phyloP scores from a whole-genome alignment of 306 rosid genomes.

The Chamaecrista fasciculata region DNA sequence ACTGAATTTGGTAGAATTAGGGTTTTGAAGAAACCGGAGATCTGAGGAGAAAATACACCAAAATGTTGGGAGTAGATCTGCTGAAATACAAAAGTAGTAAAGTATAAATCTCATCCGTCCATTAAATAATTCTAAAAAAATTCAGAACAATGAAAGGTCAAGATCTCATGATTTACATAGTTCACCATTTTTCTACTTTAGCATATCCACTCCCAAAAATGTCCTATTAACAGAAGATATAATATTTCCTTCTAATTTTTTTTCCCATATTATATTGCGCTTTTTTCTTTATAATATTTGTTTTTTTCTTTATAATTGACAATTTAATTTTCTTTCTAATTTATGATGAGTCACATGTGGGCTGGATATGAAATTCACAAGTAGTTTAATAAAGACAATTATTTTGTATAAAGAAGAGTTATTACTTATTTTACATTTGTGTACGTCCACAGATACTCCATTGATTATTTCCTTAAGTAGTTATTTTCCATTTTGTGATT shows the following conservation, averaged over 20 bases:
- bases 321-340: not conserved
- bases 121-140: too few relatives aligned
- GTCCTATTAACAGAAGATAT: not conserved
- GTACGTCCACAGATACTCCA: not conserved
- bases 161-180: too few relatives aligned
- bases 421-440: not conserved
- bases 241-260: not conserved
- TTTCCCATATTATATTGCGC: not conserved
- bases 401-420: not conserved
- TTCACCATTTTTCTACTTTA: too few relatives aligned
- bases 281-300: not conserved
- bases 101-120: too few relatives aligned
- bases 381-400: not conserved
- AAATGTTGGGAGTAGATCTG: too few relatives aligned
- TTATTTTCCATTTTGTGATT: not conserved
- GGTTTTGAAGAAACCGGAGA: conserved; percentile 54
- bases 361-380: not conserved
- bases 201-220: too few relatives aligned
- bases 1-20: conserved; percentile 61
- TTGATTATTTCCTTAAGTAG: not conserved
- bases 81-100: too few relatives aligned
- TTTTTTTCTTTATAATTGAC: not conserved
- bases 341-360: not conserved
- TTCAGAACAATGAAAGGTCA: too few relatives aligned
- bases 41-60: conserved; percentile 14